Conservation (phyloP, 2,329 filamentous ascomycete species). For the Aspergillus costaricaensis region DNA sequence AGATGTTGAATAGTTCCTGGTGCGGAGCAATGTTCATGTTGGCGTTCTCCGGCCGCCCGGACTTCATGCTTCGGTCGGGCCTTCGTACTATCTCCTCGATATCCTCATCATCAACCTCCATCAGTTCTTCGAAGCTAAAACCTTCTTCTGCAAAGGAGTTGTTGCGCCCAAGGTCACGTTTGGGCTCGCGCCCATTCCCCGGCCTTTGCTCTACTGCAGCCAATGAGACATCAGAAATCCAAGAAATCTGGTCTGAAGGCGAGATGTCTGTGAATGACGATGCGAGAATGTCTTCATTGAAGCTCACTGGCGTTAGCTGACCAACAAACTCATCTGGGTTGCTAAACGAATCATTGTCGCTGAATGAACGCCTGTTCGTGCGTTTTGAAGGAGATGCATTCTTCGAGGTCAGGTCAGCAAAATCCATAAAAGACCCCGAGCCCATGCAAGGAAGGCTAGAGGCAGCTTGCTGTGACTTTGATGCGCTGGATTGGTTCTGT, state of each 20-base stretch:
- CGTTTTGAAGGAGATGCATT: constrained; percentile 3
- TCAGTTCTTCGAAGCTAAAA: constrained; percentile 35
- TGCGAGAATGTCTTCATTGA: constrained; percentile 16
- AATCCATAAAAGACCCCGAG: neutral
- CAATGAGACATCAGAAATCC: constrained; percentile 20
- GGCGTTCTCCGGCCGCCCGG: constrained; percentile 42
- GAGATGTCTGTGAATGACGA: constrained; percentile 16
- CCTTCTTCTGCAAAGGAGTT: constrained; percentile 14
- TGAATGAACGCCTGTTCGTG: constrained; percentile 2
- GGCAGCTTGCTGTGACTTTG: neutral
- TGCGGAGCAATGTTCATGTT: constrained; percentile 41
- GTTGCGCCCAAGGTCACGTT: constrained; percentile 12
- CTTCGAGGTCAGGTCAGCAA: constrained; percentile 7
- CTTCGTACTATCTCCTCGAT: constrained; percentile 58
- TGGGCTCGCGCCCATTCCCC: constrained; percentile 9
- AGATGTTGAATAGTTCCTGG: constrained; percentile 34
- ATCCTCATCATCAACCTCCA: constrained; percentile 48
- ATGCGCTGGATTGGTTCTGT: neutral
- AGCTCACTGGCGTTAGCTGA: constrained; percentile 10
- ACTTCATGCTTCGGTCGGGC: constrained; percentile 30
- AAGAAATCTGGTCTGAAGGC: constrained; percentile 17
- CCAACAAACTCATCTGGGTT: constrained; percentile 16
- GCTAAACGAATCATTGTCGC: constrained; percentile 12
- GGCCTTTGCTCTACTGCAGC: constrained; percentile 9
- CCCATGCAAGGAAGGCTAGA: constrained; percentile 1